Base-by-base conservation (phyloP, 352 stramenopile species). In the Phytophthora pistaciae region DNA sequence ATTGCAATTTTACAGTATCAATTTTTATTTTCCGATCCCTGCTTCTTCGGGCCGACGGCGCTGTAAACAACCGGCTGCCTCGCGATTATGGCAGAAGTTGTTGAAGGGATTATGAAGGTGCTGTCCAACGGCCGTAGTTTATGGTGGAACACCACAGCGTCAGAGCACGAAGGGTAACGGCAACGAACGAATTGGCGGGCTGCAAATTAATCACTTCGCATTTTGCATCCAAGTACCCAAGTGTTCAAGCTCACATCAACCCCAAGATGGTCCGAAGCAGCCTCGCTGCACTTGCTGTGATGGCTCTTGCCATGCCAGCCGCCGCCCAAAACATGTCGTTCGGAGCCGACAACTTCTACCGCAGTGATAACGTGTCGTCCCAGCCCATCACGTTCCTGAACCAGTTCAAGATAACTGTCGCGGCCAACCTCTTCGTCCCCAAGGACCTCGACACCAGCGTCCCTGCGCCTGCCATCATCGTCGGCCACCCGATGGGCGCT, bases 401-500 rank as follows among this genome's bases (percentile, higher is more conserved):
- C 31, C 59, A 66, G 20, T 66, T 48, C 33, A 16, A 64, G 9
- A 64, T 56, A 46, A 57, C 18, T 1, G 3, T 64, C 9, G 44
- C 29, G 2, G 58, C 18, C 42, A 64, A 53, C 58, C 58, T 64
- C 44, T 56, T 64, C 29, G 48, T 48, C 18, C 58, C 58, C 44
- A 57, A 64, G 29, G 29, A 64, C 29, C 29, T 64, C 46, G 48
- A 54, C 21, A 31, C 9, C n/a, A 18, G n/a, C 20, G 20, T 29
- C 48, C 14, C 3, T 14, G 20, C 48, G 20, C 48, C 48, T 7
- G 20, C 48, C 8, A 54, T 54, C 29, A 29, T 74, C 42, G 44
- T 61, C 3, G 33, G 31, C 13, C 59, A 73, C 44, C 66, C 66
- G 40, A 68, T 73, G 59, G 66, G 66, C 16, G 66, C 66, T 56